phyloP scores from a whole-genome alignment of 202 grass and related monocot species.

The Digitaria exilis region DNA sequence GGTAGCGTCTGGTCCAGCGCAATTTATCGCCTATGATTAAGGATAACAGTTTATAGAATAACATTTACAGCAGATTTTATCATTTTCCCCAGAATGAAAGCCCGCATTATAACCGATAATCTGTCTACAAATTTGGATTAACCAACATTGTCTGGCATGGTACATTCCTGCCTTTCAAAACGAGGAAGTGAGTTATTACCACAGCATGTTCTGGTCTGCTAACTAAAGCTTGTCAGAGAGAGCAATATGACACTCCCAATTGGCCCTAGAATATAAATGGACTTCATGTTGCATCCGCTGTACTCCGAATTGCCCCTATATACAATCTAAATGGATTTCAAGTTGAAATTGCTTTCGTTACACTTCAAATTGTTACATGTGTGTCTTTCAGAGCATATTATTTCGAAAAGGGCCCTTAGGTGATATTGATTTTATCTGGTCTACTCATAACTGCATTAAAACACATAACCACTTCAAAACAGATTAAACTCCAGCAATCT shows the following conservation, averaged over 20 bases:
- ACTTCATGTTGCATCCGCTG: background rate
- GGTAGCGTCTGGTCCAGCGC: background rate
- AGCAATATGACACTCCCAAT: background rate
- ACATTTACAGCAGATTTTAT: background rate
- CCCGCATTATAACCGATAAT: background rate
- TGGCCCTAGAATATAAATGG: background rate
- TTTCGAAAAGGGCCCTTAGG: background rate
- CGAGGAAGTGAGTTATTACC: background rate
- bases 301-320: background rate
- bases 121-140: slow-evolving; percentile 3
- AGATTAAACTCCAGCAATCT: background rate
- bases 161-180: background rate
- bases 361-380: background rate
- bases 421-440: background rate
- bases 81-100: background rate
- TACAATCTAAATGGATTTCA: background rate
- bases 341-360: background rate
- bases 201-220: background rate
- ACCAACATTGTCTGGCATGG: background rate
- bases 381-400: background rate
- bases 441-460: background rate
- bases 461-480: background rate
- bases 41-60: background rate
- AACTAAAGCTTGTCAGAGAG: background rate
- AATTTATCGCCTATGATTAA: slow-evolving; percentile 21